Evolutionary conservation across 1,139 yeast species (phyloP), one percentile per base, ranked within the genome.

Genomic region (Zygoascus sp.): DNA sequence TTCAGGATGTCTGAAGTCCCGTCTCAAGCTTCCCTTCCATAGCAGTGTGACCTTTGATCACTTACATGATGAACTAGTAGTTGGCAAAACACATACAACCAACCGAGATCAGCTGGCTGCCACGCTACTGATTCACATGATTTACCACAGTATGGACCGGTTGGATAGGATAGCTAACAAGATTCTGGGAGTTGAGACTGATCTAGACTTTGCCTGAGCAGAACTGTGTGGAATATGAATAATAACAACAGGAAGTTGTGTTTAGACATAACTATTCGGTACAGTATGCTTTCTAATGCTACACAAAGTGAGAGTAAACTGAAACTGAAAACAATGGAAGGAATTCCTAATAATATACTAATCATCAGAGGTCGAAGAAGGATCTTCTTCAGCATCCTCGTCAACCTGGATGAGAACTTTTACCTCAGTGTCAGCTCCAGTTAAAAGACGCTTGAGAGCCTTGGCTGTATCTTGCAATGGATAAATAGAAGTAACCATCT

Each of bases 391-490:
- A 15, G 34, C 34, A 30, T 30, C 39, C 13, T 21, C 40, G 28
- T 46, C 44, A 9, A 46, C 49, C 3, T 22, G 15, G 40, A 75
- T 59, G 35, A 75, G 58, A 16, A 76, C 67, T 58, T 76, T 76
- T 45, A 75, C 69, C 53, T 75, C 75, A 32, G 64, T 64, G 17
- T 68, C 76, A 7, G 34, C 11, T 55, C 75, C 67, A 27, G 65
- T 55, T 45, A 69, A 56, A 49, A 76, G 58, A 52, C 73, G 73
- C 34, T 65, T 50, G 51, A 75, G 71, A 1, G 80, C 80, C 37
- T 64, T 66, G 36, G 70, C 68, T 44, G 74, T 64, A 19, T 75
- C 75, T 48, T 74, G 66, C 52, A 71, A 69, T 15, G 76, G 53
- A 13, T 61, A 63, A 27, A 72, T 65, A 42, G 62, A 70, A 3